A percentile compares a stretch with the other conserved stretches of the same genome.
These are phyloP conservation scores for Ambrosiella beaveri DNA, from an alignment of 2,329 filamentous ascomycete genomes.

Conservation along the genomic window DNA sequence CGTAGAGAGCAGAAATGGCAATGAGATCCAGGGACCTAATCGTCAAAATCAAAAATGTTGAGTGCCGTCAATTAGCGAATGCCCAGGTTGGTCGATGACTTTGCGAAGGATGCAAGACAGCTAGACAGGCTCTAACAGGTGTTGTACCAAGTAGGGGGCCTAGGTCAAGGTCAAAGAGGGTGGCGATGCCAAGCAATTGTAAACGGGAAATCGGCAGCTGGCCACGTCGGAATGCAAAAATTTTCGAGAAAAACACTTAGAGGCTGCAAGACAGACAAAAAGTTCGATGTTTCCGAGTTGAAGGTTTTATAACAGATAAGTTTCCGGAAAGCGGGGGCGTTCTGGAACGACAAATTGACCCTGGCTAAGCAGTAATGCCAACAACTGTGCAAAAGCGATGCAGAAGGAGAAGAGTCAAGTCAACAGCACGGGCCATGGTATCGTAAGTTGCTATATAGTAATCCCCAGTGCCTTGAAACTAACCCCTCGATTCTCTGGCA, in stretches of 20 bases:
- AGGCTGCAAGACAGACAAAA: neutral
- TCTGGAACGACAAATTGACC: neutral
- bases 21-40: neutral
- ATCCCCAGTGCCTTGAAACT: too few relatives aligned
- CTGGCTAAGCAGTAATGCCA: neutral
- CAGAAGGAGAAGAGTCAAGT: neutral
- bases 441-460: conserved; percentile 1
- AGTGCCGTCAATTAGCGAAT: neutral
- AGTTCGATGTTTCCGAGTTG: too few relatives aligned
- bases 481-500: neutral
- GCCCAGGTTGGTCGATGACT: neutral
- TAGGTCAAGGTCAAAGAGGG: neutral
- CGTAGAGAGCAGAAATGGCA: neutral
- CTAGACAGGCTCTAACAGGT: neutral
- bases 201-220: neutral
- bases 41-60: neutral
- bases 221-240: neutral
- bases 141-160: neutral
- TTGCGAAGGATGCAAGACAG: neutral
- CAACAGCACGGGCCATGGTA: neutral
- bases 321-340: too few relatives aligned
- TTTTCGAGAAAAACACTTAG: neutral
- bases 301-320: too few relatives aligned
- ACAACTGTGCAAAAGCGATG: neutral
- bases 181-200: neutral